Evolutionary conservation across 176 grass and related monocot species (phyloP).

Genomic region (Eremochloa ophiuroides): DNA sequence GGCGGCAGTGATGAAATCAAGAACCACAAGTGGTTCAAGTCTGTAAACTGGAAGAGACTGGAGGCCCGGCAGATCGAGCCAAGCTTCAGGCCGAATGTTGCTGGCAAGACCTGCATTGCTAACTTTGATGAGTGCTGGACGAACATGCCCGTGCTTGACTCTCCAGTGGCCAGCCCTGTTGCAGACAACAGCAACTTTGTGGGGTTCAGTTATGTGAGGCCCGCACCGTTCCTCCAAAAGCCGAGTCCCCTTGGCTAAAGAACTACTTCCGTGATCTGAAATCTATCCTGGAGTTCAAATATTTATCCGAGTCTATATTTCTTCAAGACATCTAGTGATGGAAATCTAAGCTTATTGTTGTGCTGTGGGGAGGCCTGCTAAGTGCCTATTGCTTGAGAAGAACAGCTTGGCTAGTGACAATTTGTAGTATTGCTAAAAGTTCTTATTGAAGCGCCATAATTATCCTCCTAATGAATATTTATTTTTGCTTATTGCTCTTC

Average conservation of each 20-base stretch:
- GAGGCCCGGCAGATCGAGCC: constrained; percentile 76
- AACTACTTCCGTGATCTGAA: neutral
- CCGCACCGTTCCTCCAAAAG: constrained; percentile 53
- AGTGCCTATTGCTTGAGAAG: neutral
- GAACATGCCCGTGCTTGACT: constrained; percentile 78
- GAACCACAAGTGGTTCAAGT: constrained; percentile 95
- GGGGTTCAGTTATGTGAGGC: constrained; percentile 85
- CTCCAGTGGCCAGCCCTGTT: constrained; percentile 80
- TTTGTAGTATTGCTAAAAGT: neutral
- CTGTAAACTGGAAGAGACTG: constrained; percentile 85
- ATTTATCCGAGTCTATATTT: neutral
- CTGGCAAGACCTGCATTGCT: constrained; percentile 67
- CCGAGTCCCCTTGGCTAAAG: constrained; percentile 68
- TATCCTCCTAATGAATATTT: neutral
- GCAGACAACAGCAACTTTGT: constrained; percentile 61
- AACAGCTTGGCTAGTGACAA: neutral
- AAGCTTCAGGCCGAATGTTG: constrained; percentile 86
- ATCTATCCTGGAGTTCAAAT: neutral
- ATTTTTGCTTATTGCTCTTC: neutral
- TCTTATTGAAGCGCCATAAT: neutral
- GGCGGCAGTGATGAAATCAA: constrained; percentile 75
- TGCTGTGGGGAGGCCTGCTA: neutral
- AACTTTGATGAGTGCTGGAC: constrained; percentile 96
- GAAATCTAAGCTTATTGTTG: neutral
- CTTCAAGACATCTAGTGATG: neutral